These are phyloP conservation scores for Entomortierella chlamydospora DNA, from an alignment of 192 early-diverging fungal genomes.

Conservation along the genomic window DNA sequence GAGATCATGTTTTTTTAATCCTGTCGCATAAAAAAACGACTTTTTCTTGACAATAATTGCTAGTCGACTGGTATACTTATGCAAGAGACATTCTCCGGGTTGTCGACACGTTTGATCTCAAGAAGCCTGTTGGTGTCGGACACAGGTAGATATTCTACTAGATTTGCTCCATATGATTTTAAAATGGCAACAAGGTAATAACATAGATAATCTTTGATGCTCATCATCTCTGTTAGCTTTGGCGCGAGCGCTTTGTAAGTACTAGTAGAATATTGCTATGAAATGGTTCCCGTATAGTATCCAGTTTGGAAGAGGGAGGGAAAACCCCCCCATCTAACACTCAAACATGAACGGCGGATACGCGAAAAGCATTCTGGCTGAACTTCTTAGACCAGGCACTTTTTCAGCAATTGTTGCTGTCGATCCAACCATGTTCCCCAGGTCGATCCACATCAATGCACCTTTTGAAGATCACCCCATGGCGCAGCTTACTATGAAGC, in stretches of 20 bases:
- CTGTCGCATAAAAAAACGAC: too few relatives aligned
- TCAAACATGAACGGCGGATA: too few relatives aligned
- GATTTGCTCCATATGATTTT: background rate
- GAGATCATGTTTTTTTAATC: too few relatives aligned
- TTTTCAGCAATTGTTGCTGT: constrained; percentile 51
- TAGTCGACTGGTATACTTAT: constrained; percentile 66
- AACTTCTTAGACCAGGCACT: constrained; percentile 33
- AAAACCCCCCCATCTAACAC: too few relatives aligned
- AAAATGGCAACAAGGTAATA: background rate
- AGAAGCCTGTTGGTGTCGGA: constrained; percentile 63
- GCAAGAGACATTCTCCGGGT: constrained; percentile 63
- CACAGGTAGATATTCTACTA: constrained; percentile 55
- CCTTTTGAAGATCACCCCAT: constrained; percentile 9
- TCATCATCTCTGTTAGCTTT: constrained; percentile 5
- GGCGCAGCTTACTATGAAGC: constrained; percentile 41
- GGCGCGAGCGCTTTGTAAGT: constrained; percentile 52
- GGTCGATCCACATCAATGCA: constrained; percentile 12
- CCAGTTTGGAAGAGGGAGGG: too few relatives aligned
- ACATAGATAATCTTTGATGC: background rate
- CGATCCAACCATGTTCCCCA: constrained; percentile 53
- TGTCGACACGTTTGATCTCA: constrained; percentile 51
- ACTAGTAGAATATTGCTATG: background rate
- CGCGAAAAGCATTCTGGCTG: constrained; percentile 45
- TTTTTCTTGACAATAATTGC: background rate
- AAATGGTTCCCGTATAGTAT: too few relatives aligned